These are phyloP conservation scores for Cucurbita moschata DNA, from an alignment of 306 rosid genomes.

Conservation along the genomic window DNA sequence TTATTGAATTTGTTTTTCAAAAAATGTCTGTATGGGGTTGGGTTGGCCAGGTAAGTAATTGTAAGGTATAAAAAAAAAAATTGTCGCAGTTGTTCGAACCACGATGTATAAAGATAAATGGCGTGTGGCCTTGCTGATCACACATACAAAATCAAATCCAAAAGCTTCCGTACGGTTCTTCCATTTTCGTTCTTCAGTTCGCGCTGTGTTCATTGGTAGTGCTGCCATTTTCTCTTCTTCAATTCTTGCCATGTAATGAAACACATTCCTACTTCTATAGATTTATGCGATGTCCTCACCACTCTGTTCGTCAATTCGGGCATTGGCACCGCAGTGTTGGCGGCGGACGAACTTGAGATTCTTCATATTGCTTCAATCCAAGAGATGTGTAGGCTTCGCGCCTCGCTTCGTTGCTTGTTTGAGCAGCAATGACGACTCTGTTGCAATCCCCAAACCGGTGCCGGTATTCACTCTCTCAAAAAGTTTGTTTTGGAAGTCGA, in stretches of 20 bases:
- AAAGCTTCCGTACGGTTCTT: not conserved
- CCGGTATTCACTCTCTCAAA: slow-evolving; percentile 21
- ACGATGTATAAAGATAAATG: no score
- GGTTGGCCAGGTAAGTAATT: no score
- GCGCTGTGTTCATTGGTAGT: not conserved
- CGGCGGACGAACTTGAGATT: slow-evolving; percentile 13
- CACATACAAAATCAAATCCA: not conserved
- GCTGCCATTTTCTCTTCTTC: not conserved
- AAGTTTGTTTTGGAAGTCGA: not conserved
- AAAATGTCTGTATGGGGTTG: no score
- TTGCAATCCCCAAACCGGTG: slow-evolving; percentile 27
- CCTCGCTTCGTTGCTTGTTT: slow-evolving; percentile 27
- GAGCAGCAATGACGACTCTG: slow-evolving; percentile 34
- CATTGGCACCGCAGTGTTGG: slow-evolving; percentile 18
- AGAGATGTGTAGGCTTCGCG: slow-evolving; percentile 9
- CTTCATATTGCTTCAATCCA: slow-evolving; percentile 20
- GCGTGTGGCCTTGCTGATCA: slow-evolving; percentile 1
- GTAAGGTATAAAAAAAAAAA: no score
- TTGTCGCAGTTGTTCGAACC: no score
- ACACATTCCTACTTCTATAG: not conserved
- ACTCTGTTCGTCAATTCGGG: slow-evolving; percentile 23
- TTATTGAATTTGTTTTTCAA: no score
- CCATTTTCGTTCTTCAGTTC: not conserved
- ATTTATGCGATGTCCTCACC: slow-evolving; percentile 4
- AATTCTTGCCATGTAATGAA: not conserved